Conservation (phyloP, 2,329 filamentous ascomycete species). For the Ascochyta koolunga region DNA sequence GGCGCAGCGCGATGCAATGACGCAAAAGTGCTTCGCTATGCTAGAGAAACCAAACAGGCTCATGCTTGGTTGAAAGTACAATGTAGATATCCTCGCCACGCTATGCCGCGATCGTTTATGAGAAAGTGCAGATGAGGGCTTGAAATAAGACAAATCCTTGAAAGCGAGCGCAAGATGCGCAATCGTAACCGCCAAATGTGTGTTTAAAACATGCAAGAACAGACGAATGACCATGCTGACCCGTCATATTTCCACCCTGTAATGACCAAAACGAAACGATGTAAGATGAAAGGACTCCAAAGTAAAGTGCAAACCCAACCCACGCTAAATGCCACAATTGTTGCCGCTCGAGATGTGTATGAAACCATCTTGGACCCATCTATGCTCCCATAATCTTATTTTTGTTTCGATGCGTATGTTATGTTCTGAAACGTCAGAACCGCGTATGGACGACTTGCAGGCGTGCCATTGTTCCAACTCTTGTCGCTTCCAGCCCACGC, state of each 20-base stretch:
- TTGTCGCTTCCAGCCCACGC: slow-evolving; percentile 40
- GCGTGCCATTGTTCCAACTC: slow-evolving; percentile 20
- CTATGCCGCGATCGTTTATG: slow-evolving; percentile 27
- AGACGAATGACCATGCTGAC: slow-evolving; percentile 26
- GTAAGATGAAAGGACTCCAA: slow-evolving; percentile 27
- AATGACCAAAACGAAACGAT: slow-evolving; percentile 31
- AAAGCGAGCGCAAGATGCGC: slow-evolving; percentile 21
- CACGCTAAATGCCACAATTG: slow-evolving; percentile 49
- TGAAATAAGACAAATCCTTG: slow-evolving; percentile 3
- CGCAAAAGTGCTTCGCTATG: slow-evolving; percentile 23
- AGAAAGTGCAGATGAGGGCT: slow-evolving; percentile 14
- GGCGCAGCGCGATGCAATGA: slow-evolving; percentile 25
- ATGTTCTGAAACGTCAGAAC: slow-evolving; percentile 12
- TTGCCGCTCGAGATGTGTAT: slow-evolving; percentile 34
- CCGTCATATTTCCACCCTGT: slow-evolving; percentile 35
- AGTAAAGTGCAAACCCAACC: slow-evolving; percentile 32
- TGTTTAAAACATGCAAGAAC: slow-evolving; percentile 34
- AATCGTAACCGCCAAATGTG: slow-evolving; percentile 30
- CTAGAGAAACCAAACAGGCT: slow-evolving; percentile 17
- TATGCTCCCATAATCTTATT: slow-evolving; percentile 25
- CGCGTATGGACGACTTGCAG: neutral
- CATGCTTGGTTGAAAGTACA: slow-evolving; percentile 21
- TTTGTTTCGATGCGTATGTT: slow-evolving; percentile 26
- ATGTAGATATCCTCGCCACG: slow-evolving; percentile 31
- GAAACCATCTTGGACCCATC: slow-evolving; percentile 18